Base-by-base conservation (phyloP, 441 rosid species). In the Pelargonium hybrid region DNA sequence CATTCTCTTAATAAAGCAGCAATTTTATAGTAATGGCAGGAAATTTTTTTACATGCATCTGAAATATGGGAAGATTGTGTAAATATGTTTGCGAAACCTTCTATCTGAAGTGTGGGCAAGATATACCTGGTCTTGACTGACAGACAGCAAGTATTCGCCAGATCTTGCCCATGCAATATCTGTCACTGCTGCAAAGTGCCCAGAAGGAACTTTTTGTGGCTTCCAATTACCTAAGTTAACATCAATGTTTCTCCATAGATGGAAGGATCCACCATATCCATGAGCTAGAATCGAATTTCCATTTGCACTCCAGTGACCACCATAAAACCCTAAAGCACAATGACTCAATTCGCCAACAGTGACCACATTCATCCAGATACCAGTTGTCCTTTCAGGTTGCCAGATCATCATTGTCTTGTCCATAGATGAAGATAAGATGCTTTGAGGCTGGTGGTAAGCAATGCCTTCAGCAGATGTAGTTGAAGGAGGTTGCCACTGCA, bases 401-500 rank as follows among this genome's bases (percentile, higher is more conserved):
- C 98, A 93, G 67, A 93, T 88, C 98, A 93, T 93, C 98, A 93
- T 93, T 2, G 96, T 88, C 82, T 91, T 91, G 83, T 93, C 98
- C 98, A 91, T 93, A 50, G 98, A 90, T 48, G 97, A 93, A 21
- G 97, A 91, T 75, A 93, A 76, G 65, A 93, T 81, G 79, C 96
- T 84, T 70, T 82, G 82, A 0, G 90, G 94, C 77, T 91, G 98
- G 83, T 75, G 70, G 67, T 68, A 81, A 23, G 76, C 48, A 65
- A 6, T 63, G 41, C 71, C 86, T 62, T 76, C 83, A 9, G 81
- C 68, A 48, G 78, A 70, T 45, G 68, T 48, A 3, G 50, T 25
- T 25, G 74, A 73, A 71, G 98, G 93, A 63, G 95, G 96, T 77
- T 90, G 87, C 98, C 98, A 93, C 81, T 90, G 86, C 62, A 93